Conservation (phyloP, 73 alveolate genomes). For the Paramecium caudatum region DNA sequence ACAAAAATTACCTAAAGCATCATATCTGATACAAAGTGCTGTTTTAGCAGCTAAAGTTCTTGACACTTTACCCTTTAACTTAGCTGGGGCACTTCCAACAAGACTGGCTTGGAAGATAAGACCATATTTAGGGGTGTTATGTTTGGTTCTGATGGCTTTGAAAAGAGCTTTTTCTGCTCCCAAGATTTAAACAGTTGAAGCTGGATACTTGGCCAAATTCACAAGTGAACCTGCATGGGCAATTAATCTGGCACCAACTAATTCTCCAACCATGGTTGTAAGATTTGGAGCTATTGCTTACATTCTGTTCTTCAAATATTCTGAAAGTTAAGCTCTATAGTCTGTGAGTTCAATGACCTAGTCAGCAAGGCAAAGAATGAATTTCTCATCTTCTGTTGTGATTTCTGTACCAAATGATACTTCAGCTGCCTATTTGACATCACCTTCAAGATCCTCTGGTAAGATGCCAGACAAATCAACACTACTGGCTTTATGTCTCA, state of each 20-base stretch:
- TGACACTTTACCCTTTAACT: slow-evolving; percentile 98
- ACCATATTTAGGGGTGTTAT: slow-evolving; percentile 99
- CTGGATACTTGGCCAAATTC: slow-evolving; percentile 99
- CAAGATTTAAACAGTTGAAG: slow-evolving; percentile 98
- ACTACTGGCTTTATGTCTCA: slow-evolving; percentile 84
- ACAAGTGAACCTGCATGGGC: slow-evolving; percentile 99
- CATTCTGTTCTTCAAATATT: slow-evolving; percentile 97
- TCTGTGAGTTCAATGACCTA: slow-evolving; percentile 89
- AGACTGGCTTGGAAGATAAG: slow-evolving; percentile 98
- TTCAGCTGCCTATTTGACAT: slow-evolving; percentile 96
- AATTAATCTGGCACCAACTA: slow-evolving; percentile 99
- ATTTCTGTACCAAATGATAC: slow-evolving; percentile 99
- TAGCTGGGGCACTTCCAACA: slow-evolving; percentile 99
- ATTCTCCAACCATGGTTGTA: slow-evolving; percentile 99
- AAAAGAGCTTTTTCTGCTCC: slow-evolving; percentile 99
- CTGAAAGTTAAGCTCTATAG: slow-evolving; percentile 91
- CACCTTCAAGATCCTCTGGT: slow-evolving; percentile 94
- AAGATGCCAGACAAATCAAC: slow-evolving; percentile 88
- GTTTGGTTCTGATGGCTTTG: slow-evolving; percentile 96
- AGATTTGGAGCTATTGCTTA: slow-evolving; percentile 99
- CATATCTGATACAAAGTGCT: slow-evolving; percentile 98
- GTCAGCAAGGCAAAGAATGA: slow-evolving; percentile 84
- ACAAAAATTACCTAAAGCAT: slow-evolving; percentile 70
- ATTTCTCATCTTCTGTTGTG: slow-evolving; percentile 96
- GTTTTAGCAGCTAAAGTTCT: slow-evolving; percentile 99